These are phyloP conservation scores for Davidsoniella neocaledoniae DNA, from an alignment of 2,329 filamentous ascomycete genomes.

Conservation along the genomic window DNA sequence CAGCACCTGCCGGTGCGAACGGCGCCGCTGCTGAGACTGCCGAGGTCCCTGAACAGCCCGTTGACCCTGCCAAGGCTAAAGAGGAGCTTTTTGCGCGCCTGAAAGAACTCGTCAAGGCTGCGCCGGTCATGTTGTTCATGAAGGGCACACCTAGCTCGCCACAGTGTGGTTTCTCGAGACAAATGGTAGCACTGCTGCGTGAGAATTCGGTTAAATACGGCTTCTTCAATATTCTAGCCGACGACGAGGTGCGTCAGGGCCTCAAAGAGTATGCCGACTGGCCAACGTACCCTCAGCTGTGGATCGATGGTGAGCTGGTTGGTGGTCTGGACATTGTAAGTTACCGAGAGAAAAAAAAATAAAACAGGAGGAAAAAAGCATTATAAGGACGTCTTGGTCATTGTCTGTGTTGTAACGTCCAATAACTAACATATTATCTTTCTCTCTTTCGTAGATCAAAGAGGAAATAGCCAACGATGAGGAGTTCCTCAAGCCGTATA, in stretches of 20 bases:
- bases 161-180: conserved; percentile 84
- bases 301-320: conserved; percentile 77
- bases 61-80: conserved; percentile 45
- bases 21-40: background rate
- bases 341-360: conserved; percentile 13
- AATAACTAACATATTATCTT: background rate
- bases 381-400: background rate
- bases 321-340: conserved; percentile 92
- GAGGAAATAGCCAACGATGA: conserved; percentile 76
- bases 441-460: conserved; percentile 48
- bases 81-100: conserved; percentile 75
- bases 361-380: background rate
- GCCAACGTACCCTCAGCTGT: conserved; percentile 94
- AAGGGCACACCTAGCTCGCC: conserved; percentile 74
- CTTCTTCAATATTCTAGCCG: conserved; percentile 97
- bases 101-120: conserved; percentile 75
- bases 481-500: conserved; percentile 66
- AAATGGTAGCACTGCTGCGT: conserved; percentile 70
- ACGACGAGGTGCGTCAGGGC: conserved; percentile 91
- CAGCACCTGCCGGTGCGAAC: no score
- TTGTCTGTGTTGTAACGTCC: background rate
- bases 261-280: conserved; percentile 96
- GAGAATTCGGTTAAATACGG: conserved; percentile 90
- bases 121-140: conserved; percentile 83
- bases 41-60: conserved; percentile 16